Conservation (phyloP, 2,329 filamentous ascomycete species). For the Exserohilum rostratum region DNA sequence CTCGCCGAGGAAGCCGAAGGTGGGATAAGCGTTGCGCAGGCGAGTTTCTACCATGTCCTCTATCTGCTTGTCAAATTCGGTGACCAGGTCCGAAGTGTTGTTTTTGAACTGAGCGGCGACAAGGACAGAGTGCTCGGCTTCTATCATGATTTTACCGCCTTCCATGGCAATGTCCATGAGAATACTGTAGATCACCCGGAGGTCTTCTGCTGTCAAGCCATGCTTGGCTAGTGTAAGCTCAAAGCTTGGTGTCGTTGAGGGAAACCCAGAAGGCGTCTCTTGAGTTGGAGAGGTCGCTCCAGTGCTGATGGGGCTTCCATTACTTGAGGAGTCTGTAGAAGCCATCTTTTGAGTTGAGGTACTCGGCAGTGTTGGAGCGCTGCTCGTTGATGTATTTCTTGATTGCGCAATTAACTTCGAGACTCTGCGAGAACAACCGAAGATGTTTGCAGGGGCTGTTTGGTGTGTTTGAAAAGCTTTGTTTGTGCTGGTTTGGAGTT, state of each 20-base stretch:
- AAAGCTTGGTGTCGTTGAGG: conserved; percentile 19
- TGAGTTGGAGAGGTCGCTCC: conserved; percentile 1
- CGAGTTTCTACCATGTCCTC: conserved; percentile 57
- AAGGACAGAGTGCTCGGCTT: conserved; percentile 37
- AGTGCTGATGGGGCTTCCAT: background rate
- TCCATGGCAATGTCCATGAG: conserved; percentile 35
- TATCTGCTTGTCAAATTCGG: conserved; percentile 61
- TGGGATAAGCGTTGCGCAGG: conserved; percentile 54
- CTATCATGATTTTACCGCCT: conserved; percentile 43
- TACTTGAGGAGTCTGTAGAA: background rate
- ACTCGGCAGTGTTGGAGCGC: background rate
- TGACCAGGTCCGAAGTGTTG: conserved; percentile 59
- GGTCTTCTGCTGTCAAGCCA: conserved; percentile 14
- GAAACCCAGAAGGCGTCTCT: conserved; percentile 16
- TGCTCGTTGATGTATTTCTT: background rate
- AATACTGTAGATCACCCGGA: conserved; percentile 23
- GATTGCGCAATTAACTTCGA: background rate
- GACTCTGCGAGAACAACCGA: background rate
- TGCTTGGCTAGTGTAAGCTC: conserved; percentile 23
- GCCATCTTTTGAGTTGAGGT: background rate
- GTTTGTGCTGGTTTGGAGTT: background rate
- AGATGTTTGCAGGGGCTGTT: background rate
- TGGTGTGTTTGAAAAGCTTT: background rate
- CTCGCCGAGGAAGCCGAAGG: conserved; percentile 51
- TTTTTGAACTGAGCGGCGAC: conserved; percentile 35